Evolutionary conservation across 2,329 filamentous ascomycete genomes (phyloP).

Genomic region (Zymoseptoria ardabiliae): DNA sequence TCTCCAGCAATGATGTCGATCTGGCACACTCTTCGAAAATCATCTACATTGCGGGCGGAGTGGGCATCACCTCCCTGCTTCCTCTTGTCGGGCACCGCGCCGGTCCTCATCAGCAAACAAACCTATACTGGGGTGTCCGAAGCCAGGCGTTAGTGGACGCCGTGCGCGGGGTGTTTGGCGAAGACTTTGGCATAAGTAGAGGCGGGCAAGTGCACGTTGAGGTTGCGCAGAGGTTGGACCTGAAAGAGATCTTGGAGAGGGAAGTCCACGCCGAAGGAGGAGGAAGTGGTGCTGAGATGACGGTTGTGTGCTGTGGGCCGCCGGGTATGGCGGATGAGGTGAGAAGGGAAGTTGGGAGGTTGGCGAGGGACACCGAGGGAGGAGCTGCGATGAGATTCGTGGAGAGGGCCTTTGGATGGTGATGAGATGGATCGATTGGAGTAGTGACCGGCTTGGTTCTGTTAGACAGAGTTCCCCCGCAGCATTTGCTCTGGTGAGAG

Average conservation of each 20-base stretch:
- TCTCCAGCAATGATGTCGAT: slow-evolving; percentile 1
- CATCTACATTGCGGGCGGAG: slow-evolving; percentile 41
- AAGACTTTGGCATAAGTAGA: background rate
- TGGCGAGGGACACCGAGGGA: background rate
- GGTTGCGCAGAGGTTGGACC: slow-evolving; percentile 33
- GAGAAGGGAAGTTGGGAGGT: slow-evolving; percentile 25
- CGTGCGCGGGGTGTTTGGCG: slow-evolving; percentile 6
- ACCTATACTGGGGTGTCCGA: slow-evolving; percentile 33
- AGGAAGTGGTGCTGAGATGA: slow-evolving; percentile 26
- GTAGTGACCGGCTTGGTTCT: too few species aligned
- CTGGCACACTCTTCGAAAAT: slow-evolving; percentile 20
- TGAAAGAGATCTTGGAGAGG: slow-evolving; percentile 22
- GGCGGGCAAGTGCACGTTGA: slow-evolving; percentile 27
- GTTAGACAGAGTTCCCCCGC: too few species aligned
- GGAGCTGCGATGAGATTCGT: background rate
- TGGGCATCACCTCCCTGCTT: slow-evolving; percentile 43
- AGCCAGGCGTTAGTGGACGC: slow-evolving; percentile 21
- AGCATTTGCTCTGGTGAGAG: too few species aligned
- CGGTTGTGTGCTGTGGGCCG: slow-evolving; percentile 35
- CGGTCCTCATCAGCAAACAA: slow-evolving; percentile 22
- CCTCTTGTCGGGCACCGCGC: slow-evolving; percentile 28
- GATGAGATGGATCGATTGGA: background rate
- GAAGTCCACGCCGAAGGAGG: slow-evolving; percentile 27
- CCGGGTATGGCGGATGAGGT: slow-evolving; percentile 36
- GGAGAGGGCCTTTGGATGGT: background rate